Evolutionary conservation across 106 monocot genomes (phyloP), one percentile per base, ranked within the genome.

Genomic region (Hemerocallis citrina): DNA sequence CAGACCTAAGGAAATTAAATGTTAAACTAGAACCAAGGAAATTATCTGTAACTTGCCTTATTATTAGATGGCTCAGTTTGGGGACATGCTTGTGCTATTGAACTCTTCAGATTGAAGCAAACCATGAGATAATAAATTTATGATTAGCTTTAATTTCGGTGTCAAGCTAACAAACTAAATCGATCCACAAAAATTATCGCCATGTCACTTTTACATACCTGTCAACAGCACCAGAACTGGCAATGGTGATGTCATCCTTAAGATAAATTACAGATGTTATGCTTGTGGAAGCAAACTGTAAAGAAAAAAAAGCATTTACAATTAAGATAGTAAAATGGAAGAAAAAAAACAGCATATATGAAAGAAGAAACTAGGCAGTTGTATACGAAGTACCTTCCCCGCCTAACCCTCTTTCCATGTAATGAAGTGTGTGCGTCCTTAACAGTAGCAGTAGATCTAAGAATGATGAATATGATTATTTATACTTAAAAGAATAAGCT

Each of bases 221-320:
- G 74, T 88, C 88, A 8, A 62, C 79, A 57, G 88, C 84, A 68
- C 81, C 81, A 72, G 84, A 75, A 72, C 60, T 88, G 56, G 92
- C 92, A 79, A 93, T 77, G 25, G 85, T 85, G 40, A 93, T 42
- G n/a, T 65, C 78, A 74, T 93, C 92, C 59, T 85, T 93, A 34
- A 93, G 81, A 62, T 73, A 93, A 34, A 93, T 78, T 57, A 93
- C 85, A 52, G 88, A 84, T 51, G 92, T 93, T 32, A 93, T 79
- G 69, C 92, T 93, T 64, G 54, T 88, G 9, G 79, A 81, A 38
- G 74, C 61, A 55, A 66, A 66, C 92, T 93, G 68, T 3, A 69
- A 43, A n/a, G n/a, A 38, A 74, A 15, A 33, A 8, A 36, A 27
- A 14, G 5, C 9, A 17, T 5, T 37, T 30, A 7, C 29, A 43